Percentiles rank a stretch among this genome's conserved stretches.
Conservation (phyloP, 2,329 filamentous ascomycete species). For the Phyllosticta paracitricarpa region DNA sequence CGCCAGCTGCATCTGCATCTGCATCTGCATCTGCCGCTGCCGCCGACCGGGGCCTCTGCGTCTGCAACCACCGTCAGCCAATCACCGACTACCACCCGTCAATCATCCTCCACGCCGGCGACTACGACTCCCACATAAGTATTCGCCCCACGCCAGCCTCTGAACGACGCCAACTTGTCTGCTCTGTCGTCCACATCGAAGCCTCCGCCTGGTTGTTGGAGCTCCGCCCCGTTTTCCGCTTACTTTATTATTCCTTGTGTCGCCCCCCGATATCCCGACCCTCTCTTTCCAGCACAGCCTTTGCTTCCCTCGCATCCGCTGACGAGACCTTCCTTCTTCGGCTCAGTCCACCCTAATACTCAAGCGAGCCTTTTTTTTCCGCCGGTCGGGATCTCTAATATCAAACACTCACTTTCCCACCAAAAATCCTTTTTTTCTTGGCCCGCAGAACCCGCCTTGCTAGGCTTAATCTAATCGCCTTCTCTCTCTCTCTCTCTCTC, state of each 20-base stretch:
- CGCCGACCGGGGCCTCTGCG: conserved; percentile 5
- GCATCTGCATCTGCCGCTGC: neutral
- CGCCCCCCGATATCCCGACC: neutral
- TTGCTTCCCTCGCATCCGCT: neutral
- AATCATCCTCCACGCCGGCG: conserved; percentile 1
- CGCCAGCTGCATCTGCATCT: neutral
- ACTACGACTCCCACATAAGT: conserved; percentile 3
- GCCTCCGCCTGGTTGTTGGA: conserved; percentile 11
- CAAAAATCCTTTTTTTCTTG: neutral
- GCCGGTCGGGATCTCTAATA: conserved; percentile 9
- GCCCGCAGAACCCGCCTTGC: neutral
- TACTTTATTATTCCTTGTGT: neutral
- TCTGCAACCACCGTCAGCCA: neutral
- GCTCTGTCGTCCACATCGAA: neutral
- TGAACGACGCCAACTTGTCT: neutral
- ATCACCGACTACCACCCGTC: neutral
- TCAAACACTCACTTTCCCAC: neutral
- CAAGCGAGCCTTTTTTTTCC: conserved; percentile 3
- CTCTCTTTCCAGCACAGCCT: conserved; percentile 5
- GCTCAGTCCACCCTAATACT: neutral
- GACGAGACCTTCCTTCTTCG: neutral
- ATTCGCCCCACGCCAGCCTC: conserved; percentile 2
- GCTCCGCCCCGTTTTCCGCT: conserved; percentile 7
- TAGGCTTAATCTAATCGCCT: conserved; percentile 9
- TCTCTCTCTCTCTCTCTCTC: neutral